These are phyloP conservation scores for Solanum chmielewskii DNA, from an alignment of 257 asterid species.

Conservation along the genomic window DNA sequence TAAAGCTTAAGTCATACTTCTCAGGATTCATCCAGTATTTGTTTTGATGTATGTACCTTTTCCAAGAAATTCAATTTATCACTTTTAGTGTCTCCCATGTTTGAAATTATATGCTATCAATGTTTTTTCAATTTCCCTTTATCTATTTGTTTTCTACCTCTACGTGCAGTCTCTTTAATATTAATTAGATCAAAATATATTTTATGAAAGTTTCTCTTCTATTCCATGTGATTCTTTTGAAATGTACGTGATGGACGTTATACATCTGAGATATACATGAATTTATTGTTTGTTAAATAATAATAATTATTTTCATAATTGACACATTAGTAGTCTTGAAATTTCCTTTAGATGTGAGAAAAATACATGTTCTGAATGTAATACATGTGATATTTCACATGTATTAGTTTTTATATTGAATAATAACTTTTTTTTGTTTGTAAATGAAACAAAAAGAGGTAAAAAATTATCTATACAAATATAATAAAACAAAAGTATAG, in stretches of 20 bases:
- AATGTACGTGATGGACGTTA: not conserved
- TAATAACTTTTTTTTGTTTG: too few relatives aligned
- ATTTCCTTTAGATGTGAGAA: not conserved
- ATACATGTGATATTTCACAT: not conserved
- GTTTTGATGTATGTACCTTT: not conserved
- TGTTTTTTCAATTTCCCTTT: too few relatives aligned
- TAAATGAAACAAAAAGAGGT: too few relatives aligned
- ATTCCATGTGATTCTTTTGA: not conserved
- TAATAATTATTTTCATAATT: not conserved
- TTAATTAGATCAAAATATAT: too few relatives aligned
- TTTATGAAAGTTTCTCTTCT: too few relatives aligned
- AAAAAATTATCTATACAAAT: too few relatives aligned
- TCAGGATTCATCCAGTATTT: not conserved
- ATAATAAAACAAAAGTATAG: too few relatives aligned
- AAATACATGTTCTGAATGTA: not conserved
- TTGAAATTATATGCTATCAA: too few relatives aligned
- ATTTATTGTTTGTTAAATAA: too few relatives aligned
- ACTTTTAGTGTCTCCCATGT: not conserved
- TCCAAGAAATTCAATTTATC: not conserved
- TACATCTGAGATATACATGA: not conserved
- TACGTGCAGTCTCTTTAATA: too few relatives aligned
- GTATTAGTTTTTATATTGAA: not conserved
- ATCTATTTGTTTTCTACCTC: too few relatives aligned
- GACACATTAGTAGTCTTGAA: not conserved
- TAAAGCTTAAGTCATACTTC: too few relatives aligned